phyloP scores from a whole-genome alignment of 1,139 yeast species.

The Entelexis paramagnoliae region DNA sequence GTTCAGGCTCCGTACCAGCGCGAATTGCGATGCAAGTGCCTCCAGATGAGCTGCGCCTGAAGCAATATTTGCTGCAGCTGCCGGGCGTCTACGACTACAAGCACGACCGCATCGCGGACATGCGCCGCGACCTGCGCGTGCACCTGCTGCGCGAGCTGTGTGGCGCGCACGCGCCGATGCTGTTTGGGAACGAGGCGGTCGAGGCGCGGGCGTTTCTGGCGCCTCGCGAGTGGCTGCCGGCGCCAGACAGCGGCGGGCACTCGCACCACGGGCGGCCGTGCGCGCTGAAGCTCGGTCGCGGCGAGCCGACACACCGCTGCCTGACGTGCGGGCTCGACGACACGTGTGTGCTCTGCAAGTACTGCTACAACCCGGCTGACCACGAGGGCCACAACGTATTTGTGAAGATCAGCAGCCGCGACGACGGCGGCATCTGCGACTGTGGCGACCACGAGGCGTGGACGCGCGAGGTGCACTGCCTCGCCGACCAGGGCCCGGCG shows the following conservation, averaged over 20 bases:
- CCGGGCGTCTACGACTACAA: slow-evolving; percentile 27
- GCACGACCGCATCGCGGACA: slow-evolving; percentile 21
- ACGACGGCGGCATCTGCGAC: slow-evolving; percentile 89
- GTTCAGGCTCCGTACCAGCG: background rate
- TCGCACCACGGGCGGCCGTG: slow-evolving; percentile 64
- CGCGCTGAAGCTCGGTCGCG: slow-evolving; percentile 61
- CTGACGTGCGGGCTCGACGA: slow-evolving; percentile 77
- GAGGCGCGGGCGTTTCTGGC: slow-evolving; percentile 10
- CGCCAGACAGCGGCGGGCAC: slow-evolving; percentile 16
- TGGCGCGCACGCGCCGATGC: slow-evolving; percentile 8
- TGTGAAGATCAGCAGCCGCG: slow-evolving; percentile 62
- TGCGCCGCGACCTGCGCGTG: slow-evolving; percentile 29
- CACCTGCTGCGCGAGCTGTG: slow-evolving; percentile 27
- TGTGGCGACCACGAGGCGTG: slow-evolving; percentile 90
- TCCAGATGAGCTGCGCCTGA: slow-evolving; percentile 1
- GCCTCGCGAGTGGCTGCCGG: slow-evolving; percentile 14
- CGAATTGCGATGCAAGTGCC: background rate
- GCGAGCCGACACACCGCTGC: slow-evolving; percentile 83
- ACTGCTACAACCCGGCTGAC: slow-evolving; percentile 59
- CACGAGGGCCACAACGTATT: slow-evolving; percentile 73
- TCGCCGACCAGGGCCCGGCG: slow-evolving; percentile 15
- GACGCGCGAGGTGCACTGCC: slow-evolving; percentile 47
- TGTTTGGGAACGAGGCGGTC: slow-evolving; percentile 14
- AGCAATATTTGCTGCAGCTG: slow-evolving; percentile 13
- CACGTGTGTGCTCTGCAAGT: slow-evolving; percentile 73